Conservation (phyloP, 352 stramenopile species). For the Phytophthora nicotianae region DNA sequence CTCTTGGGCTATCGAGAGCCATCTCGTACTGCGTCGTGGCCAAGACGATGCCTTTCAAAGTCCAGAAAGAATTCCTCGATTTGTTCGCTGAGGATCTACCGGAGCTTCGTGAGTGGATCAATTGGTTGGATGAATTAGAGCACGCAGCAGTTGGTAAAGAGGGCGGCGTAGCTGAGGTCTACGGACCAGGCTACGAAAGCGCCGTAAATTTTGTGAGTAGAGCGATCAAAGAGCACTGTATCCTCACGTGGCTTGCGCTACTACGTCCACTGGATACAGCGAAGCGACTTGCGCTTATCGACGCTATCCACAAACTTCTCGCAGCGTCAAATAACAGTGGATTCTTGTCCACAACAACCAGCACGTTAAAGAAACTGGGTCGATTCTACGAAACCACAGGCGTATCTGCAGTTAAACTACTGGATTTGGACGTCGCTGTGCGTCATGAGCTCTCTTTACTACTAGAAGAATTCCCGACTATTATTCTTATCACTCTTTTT, state of each 20-base stretch:
- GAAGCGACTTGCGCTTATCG: conserved; percentile 41
- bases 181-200: conserved; percentile 23
- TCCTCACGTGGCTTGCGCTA: conserved; percentile 50
- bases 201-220: conserved; percentile 49
- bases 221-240: conserved; percentile 49
- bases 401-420: conserved; percentile 35
- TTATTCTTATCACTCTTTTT: conserved; percentile 54
- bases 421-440: conserved; percentile 48
- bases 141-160: conserved; percentile 3
- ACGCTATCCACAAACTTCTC: conserved; percentile 27
- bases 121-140: conserved; percentile 48
- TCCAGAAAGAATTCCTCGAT: conserved; percentile 61
- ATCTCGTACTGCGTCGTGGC: conserved; percentile 49
- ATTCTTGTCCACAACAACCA: conserved; percentile 15
- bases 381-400: conserved; percentile 62
- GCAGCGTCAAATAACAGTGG: conserved; percentile 12
- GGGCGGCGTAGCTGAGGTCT: background rate
- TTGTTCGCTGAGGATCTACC: conserved; percentile 51
- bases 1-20: conserved; percentile 39
- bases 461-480: conserved; percentile 56
- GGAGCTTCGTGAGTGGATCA: conserved; percentile 55
- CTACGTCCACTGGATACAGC: conserved; percentile 38
- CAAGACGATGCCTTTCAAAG: conserved; percentile 43
- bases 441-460: conserved; percentile 35
- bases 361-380: conserved; percentile 55